phyloP scores from a whole-genome alignment of 1,284 basidiomycete genomes.

The Moesziomyces globuligerus region DNA sequence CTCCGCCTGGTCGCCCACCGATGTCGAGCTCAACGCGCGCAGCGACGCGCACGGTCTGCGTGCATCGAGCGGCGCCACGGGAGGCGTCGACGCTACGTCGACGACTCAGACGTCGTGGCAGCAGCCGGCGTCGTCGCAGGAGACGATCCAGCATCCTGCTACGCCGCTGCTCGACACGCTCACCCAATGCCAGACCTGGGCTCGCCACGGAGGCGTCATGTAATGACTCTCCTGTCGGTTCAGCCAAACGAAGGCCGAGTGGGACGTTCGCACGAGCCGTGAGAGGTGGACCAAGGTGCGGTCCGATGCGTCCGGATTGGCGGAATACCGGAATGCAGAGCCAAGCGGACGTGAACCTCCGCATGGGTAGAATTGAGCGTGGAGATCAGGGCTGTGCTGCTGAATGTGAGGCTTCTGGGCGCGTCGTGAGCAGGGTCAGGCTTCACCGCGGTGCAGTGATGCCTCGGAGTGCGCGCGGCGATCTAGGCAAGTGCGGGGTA shows the following conservation, averaged over 20 bases:
- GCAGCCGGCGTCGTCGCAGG: slow-evolving; percentile 1
- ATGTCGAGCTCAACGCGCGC: background rate
- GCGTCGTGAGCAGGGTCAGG: too few relatives aligned
- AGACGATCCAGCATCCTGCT: slow-evolving; percentile 25
- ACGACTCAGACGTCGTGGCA: background rate
- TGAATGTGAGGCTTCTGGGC: background rate
- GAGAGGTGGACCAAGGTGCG: too few relatives aligned
- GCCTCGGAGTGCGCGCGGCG: slow-evolving; percentile 25
- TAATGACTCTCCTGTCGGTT: background rate
- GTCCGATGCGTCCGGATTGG: background rate
- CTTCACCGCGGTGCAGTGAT: too few relatives aligned
- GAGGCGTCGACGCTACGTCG: background rate
- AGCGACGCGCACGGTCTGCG: background rate
- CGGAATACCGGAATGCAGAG: too few relatives aligned
- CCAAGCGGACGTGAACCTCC: too few relatives aligned
- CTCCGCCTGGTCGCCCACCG: slow-evolving; percentile 15
- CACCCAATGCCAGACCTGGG: slow-evolving; percentile 33
- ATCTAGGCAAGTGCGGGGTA: slow-evolving; percentile 20
- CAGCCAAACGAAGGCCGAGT: too few relatives aligned
- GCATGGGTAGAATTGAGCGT: too few relatives aligned
- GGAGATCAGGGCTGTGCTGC: too few relatives aligned
- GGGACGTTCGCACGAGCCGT: too few relatives aligned
- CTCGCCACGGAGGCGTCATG: slow-evolving; percentile 24
- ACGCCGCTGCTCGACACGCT: slow-evolving; percentile 36
- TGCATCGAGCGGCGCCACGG: background rate